phyloP scores from a whole-genome alignment of 148 eudicot species.

The Polygonum aviculare region DNA sequence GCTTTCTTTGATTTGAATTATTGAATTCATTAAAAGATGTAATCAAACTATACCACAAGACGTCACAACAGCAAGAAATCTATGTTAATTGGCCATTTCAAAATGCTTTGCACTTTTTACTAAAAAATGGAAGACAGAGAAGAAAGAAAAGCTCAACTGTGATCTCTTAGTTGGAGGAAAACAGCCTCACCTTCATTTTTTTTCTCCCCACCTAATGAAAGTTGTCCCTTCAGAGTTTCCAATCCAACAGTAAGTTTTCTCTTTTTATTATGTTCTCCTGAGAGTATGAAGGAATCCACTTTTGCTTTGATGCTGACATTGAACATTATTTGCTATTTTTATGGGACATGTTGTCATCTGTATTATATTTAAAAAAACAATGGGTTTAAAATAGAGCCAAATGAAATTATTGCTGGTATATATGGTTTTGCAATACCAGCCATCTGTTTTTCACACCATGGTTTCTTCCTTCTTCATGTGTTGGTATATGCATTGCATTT shows the following conservation, averaged over 20 bases:
- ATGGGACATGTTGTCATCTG: not conserved
- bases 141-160: not conserved
- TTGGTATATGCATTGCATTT: not conserved
- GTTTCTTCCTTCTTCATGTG: not conserved
- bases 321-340: not conserved
- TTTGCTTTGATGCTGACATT: not conserved
- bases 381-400: not conserved
- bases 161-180: constrained; percentile 3
- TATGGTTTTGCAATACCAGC: constrained; percentile 3
- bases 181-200: not conserved
- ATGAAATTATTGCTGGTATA: not conserved
- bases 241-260: not conserved
- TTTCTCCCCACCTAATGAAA: constrained; percentile 1
- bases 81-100: constrained; percentile 2
- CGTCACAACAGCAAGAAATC: not conserved
- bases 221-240: not conserved
- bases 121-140: not conserved
- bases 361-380: not conserved
- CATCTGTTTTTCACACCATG: not conserved
- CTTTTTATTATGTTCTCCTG: not conserved
- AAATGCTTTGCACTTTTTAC: not conserved
- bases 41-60: not conserved
- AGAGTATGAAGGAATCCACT: not conserved
- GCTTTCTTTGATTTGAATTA: not conserved
- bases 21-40: not conserved